phyloP scores from a whole-genome alignment of 2,329 filamentous ascomycete species.

The Triangularia verruculosa region DNA sequence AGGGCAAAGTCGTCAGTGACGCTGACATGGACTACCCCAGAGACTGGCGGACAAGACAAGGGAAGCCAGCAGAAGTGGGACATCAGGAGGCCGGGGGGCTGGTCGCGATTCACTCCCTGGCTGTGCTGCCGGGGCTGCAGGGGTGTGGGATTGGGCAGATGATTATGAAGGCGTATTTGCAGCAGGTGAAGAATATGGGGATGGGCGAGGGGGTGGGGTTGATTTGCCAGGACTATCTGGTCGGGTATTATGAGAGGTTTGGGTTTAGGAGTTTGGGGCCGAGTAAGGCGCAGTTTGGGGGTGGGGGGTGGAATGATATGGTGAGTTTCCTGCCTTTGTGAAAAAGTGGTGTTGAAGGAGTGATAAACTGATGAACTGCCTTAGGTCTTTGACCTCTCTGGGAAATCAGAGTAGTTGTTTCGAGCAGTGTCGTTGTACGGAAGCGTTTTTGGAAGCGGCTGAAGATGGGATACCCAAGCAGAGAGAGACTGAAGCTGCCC shows the following conservation, averaged over 20 bases:
- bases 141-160: constrained; percentile 69
- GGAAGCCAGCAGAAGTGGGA: constrained; percentile 50
- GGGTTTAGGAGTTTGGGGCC: constrained; percentile 68
- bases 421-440: too few species aligned
- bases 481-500: background rate
- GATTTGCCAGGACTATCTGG: constrained; percentile 70
- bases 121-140: constrained; percentile 73
- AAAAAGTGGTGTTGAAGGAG: background rate
- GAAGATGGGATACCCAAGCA: background rate
- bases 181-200: constrained; percentile 68
- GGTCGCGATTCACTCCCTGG: constrained; percentile 78
- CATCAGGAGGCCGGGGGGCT: constrained; percentile 73
- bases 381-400: constrained; percentile 29
- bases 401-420: constrained; percentile 16
- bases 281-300: constrained; percentile 70
- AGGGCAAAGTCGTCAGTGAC: constrained; percentile 64
- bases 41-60: constrained; percentile 55
- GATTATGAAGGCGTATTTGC: constrained; percentile 72
- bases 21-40: constrained; percentile 70
- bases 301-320: constrained; percentile 81
- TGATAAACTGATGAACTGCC: constrained; percentile 6
- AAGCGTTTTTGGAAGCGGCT: background rate
- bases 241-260: constrained; percentile 73
- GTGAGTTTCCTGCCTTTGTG: constrained; percentile 43
- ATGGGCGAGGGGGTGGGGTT: constrained; percentile 71